Base-by-base conservation (phyloP, 2,329 filamentous ascomycete species). In the Hypoxylon sp. region DNA sequence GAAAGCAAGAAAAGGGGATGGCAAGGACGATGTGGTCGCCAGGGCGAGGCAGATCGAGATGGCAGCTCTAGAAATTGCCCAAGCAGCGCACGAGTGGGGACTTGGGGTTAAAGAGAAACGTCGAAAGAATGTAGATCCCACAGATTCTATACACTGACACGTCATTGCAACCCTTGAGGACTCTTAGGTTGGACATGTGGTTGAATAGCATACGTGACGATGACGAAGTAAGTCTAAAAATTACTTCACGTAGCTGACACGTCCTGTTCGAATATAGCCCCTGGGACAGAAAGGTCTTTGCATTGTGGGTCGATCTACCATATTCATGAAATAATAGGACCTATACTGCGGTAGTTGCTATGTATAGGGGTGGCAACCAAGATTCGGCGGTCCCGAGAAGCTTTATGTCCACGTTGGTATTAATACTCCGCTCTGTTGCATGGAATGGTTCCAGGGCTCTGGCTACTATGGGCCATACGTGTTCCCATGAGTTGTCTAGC, bases 11-110 rank as follows among this genome's bases (percentile, higher is more conserved):
- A 54, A 33, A 8, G 52, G 22, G 3, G 49, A 55, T n/a, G 61
- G 36, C 26, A 64, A 62, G 32, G 59, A 65, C 3, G 54, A 67
- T n/a, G 56, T 53, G 12, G n/a, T 60, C 12, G 16, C 55, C 7
- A 56, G 56, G 33, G 70, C 70, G 9, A 66, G 61, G 49, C 44
- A 67, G 48, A 72, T 72, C 20, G 68, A 72, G 49, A 57, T 56
- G 30, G 68, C 70, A 11, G 70, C 70, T 32, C 33, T 70, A 12
- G 66, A 70, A 30, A 67, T 72, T n/a, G 70, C 70, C 4, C 58
- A 65, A 42, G 68, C 68, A 22, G 70, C 70, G 16, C 60, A 65
- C 7, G 68, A 72, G 65, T 72, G 70, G 70, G 68, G 70, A 18
- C 57, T 60, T 1, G 28, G 50, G 4, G 51, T 50, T 5, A 56